Base-by-base conservation (phyloP, 1,284 basidiomycete genomes). In the Baeospora myosura region DNA sequence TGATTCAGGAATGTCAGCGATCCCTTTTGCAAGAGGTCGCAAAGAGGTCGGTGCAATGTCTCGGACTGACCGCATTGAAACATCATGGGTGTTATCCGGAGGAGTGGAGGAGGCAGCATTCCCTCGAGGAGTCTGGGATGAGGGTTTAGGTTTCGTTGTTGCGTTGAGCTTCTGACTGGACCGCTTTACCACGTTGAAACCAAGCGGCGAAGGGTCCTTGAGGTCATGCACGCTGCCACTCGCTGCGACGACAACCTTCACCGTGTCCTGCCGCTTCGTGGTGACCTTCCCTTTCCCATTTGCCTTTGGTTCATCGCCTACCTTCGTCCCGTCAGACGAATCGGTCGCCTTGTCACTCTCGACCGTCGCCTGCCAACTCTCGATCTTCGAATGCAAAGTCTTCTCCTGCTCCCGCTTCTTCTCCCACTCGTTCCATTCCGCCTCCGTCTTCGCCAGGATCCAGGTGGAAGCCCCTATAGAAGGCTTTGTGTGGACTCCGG, bases 171-270 rank as follows among this genome's bases (percentile, higher is more conserved):
- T 33, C 32, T 33, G 12, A 17, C 8, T 17, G 32, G 16, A 11
- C 7, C 54, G 52, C 30, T 61, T 63, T 12, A 57, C 50, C 1
- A 61, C 59, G n/a, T 52, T 43, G 31, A 63, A 63, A 1, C 49
- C 51, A 10, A 61, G 46, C 10, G 49, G 42, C 0, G 53, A 47
- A 2, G 42, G 36, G 11, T 49, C 40, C 20, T 45, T 49, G 17
- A 40, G 42, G 22, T 47, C 45, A 4, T 21, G 22, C 5, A 16
- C 40, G 12, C 20, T 8, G 32, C 11, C 8, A 6, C 7, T 8
- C 16, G 7, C 32, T 33, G 20, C 8, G 32, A 8, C 12, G 7
- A 17, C 8, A 7, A 33, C 8, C 16, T 33, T 8, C 20, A 14
- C 12, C 7, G 7, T 7, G 12, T 33, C 32, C 16, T 8, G 32